Percentiles rank a stretch among this genome's conserved stretches.
Evolutionary conservation across 495 filamentous ascomycete species (phyloP).

Genomic region (Penicillium mononematosum): DNA sequence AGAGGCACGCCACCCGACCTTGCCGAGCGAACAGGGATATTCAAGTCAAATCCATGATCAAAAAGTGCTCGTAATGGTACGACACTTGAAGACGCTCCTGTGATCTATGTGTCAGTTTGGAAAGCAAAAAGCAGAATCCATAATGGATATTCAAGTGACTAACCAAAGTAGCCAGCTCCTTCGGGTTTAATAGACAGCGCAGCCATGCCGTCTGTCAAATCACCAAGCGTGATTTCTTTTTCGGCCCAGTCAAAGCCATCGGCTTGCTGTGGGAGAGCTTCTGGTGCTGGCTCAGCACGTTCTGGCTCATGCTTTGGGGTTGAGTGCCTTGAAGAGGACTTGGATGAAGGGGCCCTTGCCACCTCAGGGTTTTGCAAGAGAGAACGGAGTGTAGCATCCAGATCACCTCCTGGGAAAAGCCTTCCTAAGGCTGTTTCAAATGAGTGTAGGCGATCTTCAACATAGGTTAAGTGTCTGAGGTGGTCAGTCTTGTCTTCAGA

Average conservation of each 20-base stretch:
- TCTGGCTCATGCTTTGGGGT: conserved; percentile 39
- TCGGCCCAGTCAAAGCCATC: conserved; percentile 56
- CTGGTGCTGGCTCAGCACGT: conserved; percentile 41
- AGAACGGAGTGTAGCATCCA: conserved; percentile 47
- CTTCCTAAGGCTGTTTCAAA: conserved; percentile 47
- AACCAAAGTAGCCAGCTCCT: conserved; percentile 52
- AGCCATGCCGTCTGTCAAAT: conserved; percentile 54
- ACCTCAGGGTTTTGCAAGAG: conserved; percentile 44
- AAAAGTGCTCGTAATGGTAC: conserved; percentile 46
- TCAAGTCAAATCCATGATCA: conserved; percentile 48
- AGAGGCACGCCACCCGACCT: conserved; percentile 36
- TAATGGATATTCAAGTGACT: conserved; percentile 5
- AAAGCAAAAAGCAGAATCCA: background rate
- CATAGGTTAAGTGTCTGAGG: conserved; percentile 47
- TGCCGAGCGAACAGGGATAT: conserved; percentile 38
- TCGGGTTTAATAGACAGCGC: conserved; percentile 50
- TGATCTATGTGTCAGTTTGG: conserved; percentile 13
- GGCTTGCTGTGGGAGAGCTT: conserved; percentile 48
- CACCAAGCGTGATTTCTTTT: conserved; percentile 43
- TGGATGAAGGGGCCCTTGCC: conserved; percentile 36
- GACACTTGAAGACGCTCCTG: conserved; percentile 48
- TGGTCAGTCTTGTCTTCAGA: conserved; percentile 11
- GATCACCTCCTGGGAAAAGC: conserved; percentile 46
- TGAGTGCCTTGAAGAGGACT: conserved; percentile 42
- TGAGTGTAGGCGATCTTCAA: conserved; percentile 48